Percentiles rank a stretch among this genome's conserved stretches.
phyloP scores from a whole-genome alignment of 352 stramenopile species.

The Pythium phragmiticola region DNA sequence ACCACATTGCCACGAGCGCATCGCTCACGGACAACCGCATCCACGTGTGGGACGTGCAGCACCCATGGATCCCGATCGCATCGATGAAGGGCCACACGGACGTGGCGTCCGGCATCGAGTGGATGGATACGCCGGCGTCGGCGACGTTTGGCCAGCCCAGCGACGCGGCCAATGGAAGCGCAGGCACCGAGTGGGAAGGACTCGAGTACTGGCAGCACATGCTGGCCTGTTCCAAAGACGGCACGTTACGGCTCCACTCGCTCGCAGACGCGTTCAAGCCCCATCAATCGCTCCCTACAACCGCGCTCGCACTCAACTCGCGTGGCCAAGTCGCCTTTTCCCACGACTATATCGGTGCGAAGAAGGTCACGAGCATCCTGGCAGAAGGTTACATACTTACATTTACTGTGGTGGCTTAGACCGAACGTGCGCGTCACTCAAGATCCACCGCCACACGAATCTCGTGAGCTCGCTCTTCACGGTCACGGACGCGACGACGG shows the following conservation, averaged over 20 bases:
- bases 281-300: constrained; percentile 72
- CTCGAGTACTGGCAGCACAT: constrained; percentile 87
- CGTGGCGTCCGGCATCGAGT: constrained; percentile 81
- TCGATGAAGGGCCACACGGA: constrained; percentile 86
- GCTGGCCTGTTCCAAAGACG: constrained; percentile 86
- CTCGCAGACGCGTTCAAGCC: constrained; percentile 83
- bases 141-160: constrained; percentile 27
- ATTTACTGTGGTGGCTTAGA: constrained; percentile 33
- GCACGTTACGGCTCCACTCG: constrained; percentile 83
- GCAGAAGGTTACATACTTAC: neutral
- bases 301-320: constrained; percentile 75
- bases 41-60: constrained; percentile 84
- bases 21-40: constrained; percentile 88
- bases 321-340: constrained; percentile 81
- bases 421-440: constrained; percentile 76
- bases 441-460: constrained; percentile 75
- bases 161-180: constrained; percentile 13
- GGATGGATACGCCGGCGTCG: constrained; percentile 75
- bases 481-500: constrained; percentile 31
- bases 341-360: constrained; percentile 77
- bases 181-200: constrained; percentile 54
- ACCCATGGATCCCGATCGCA: constrained; percentile 79
- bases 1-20: constrained; percentile 84
- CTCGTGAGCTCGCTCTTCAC: constrained; percentile 66
- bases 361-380: neutral